Conservation (phyloP, 1,284 basidiomycete genomes). For the Tetrapyrgos nigripes region DNA sequence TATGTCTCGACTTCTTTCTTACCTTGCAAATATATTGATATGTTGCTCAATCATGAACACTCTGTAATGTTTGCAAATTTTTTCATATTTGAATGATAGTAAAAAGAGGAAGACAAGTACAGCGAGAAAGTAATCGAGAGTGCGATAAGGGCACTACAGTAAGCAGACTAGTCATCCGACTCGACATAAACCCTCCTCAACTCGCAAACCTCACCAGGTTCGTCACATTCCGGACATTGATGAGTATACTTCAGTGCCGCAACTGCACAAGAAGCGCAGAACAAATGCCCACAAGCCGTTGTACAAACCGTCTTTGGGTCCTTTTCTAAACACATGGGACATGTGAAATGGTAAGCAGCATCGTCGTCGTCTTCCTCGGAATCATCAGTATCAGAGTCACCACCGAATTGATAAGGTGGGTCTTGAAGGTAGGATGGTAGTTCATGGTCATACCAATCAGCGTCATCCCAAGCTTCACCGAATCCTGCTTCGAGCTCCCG, state of each 20-base stretch:
- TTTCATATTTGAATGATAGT: no score
- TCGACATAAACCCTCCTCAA: constrained; percentile 19
- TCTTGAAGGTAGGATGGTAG: constrained; percentile 20
- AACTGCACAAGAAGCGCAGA: constrained; percentile 25
- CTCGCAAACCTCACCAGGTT: constrained; percentile 14
- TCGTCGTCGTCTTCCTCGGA: constrained; percentile 13
- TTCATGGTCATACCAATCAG: constrained; percentile 25
- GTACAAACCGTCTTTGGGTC: constrained; percentile 17
- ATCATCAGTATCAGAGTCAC: not conserved
- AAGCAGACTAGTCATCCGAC: no score
- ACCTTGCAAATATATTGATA: no score
- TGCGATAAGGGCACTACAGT: no score
- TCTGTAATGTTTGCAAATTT: no score
- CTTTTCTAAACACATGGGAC: constrained; percentile 24
- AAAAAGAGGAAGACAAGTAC: no score
- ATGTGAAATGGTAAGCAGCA: constrained; percentile 13
- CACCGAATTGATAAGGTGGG: not conserved
- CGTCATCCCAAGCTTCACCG: constrained; percentile 22
- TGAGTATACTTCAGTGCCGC: constrained; percentile 16
- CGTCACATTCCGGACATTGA: constrained; percentile 24
- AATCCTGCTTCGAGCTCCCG: constrained; percentile 6
- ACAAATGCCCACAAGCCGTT: constrained; percentile 27
- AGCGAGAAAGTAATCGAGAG: no score
- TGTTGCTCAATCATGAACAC: no score
- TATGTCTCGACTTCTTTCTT: no score